Evolutionary conservation across 495 filamentous ascomycete genomes (phyloP), one percentile per base, ranked within the genome.

Genomic region (Podospora anserina): DNA sequence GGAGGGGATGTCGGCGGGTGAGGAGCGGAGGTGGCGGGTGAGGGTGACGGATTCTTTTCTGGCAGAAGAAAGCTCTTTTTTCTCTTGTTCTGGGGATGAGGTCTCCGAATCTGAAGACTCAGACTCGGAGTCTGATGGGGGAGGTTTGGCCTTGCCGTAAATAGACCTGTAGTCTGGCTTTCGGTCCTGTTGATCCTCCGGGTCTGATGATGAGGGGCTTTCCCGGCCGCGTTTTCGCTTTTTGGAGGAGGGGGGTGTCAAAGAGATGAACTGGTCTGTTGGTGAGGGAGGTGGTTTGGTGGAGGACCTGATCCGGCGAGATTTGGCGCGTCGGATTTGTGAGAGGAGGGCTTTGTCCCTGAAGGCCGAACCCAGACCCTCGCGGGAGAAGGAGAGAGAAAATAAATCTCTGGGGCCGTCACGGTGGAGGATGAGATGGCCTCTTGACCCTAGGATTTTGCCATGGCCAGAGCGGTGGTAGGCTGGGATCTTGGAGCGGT

Each of bases 131-230:
- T 67, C 53, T 56, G 68, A 66, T 5, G 30, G 20, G 34, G 68
- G 63, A n/a, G 63, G 27, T 18, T 82, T 91, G 23, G 84, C 83
- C 74, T 89, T 89, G 23, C 87, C 87, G 65, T 90, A 81, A 19
- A 94, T 89, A 28, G 90, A 92, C 54, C 90, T 85, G 71, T 93
- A 94, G 59, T 88, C 83, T 64, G 83, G 82, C 79, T 23, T 23
- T 23, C 23, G 23, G 23, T 23, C 23, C 23, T 23, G 23, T 23
- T 9, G 88, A 85, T 26, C 19, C 59, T 86, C 79, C 15, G 7
- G 2, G 16, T 79, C 78, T 0, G 81, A 82, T 20, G 71, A 76
- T 23, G 63, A 70, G 0, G 74, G 63, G 26, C 68, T 69, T 39
- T 61, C 69, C 9, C 68, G 64, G n/a, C 56, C 68, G 58, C 82